Evolutionary conservation across 1,139 yeast genomes (phyloP).

Genomic region (Eremothecium coryli): DNA sequence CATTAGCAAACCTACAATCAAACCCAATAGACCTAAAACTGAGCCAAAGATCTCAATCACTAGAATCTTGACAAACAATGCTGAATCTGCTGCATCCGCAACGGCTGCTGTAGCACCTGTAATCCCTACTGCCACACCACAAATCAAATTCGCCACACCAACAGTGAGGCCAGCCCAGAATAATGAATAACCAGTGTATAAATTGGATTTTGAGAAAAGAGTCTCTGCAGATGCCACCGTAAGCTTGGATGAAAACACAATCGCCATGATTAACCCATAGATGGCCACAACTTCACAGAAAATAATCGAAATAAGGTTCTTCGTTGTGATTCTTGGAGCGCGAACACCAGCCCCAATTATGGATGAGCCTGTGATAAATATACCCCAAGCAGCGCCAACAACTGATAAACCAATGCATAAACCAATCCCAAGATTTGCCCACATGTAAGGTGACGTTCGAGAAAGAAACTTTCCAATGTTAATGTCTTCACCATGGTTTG

Average conservation of each 20-base stretch:
- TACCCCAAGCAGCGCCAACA: conserved; percentile 99
- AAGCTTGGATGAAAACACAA: conserved; percentile 87
- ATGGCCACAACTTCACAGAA: conserved; percentile 99
- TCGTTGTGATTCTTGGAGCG: conserved; percentile 94
- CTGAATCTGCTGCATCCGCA: conserved; percentile 94
- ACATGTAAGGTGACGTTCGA: conserved; percentile 87
- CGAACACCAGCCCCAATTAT: conserved; percentile 97
- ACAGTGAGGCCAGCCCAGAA: conserved; percentile 99
- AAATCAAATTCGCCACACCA: conserved; percentile 83
- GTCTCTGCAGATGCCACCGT: conserved; percentile 56
- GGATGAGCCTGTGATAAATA: conserved; percentile 89
- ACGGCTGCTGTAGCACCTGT: conserved; percentile 98
- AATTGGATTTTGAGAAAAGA: conserved; percentile 69
- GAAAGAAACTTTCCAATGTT: conserved; percentile 82
- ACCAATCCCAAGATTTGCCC: conserved; percentile 93
- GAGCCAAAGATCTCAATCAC: conserved; percentile 97
- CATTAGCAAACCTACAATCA: conserved; percentile 94
- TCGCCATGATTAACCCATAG: conserved; percentile 95
- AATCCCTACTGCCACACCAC: conserved; percentile 96
- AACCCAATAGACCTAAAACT: conserved; percentile 85
- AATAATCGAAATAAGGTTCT: conserved; percentile 90
- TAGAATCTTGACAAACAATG: conserved; percentile 88
- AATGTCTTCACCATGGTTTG: conserved; percentile 85
- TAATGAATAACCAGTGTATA: conserved; percentile 86
- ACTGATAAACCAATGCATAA: conserved; percentile 90